Evolutionary conservation across 2,329 filamentous ascomycete species (phyloP), one percentile per base, ranked within the genome.

Genomic region (Akanthomyces muscarius): DNA sequence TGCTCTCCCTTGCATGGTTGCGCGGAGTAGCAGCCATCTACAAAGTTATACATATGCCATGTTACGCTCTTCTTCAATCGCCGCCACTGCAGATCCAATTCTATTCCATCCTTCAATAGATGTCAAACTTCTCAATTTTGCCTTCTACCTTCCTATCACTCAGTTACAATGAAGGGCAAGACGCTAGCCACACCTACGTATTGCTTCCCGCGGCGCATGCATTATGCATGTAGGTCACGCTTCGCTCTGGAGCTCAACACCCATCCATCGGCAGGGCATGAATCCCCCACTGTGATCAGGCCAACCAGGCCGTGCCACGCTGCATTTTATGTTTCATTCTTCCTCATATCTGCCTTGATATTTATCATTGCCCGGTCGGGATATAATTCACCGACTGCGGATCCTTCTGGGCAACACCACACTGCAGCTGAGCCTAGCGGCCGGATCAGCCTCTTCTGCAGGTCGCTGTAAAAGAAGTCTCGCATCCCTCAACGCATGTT

Each of bases 141-240:
- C 38, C 44, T 52, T 33, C 16, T n/a, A 28, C 3, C 42, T 41
- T 42, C n/a, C 14, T 4, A 48, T 3, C n/a, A 10, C 30, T 5
- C 23, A 36, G 25, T 14, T 16, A 14, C 16, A 33, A 16, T 5
- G 23, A 18, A 2, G 10, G n/a, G 4, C 13, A 50, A 30, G 23
- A 10, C 23, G 18, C 44, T 14, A 21, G 30, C 25, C 25, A 53
- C 23, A 38, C 38, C 28, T 44, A 28, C 25, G 47, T 33, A 13
- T 33, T 45, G 58, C 47, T 59, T 28, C 25, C 57, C 41, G 58
- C 38, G 25, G 47, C 23, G 36, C 48, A 16, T 60, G 48, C 41
- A 53, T 53, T 57, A 61, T 61, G 58, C 58, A 61, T 45, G 58
- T 61, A 52, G 58, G 58, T 61, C 58, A 61, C 58, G 58, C 58